These are phyloP conservation scores for Potentilla sterilis DNA, from an alignment of 306 rosid species.

Conservation along the genomic window DNA sequence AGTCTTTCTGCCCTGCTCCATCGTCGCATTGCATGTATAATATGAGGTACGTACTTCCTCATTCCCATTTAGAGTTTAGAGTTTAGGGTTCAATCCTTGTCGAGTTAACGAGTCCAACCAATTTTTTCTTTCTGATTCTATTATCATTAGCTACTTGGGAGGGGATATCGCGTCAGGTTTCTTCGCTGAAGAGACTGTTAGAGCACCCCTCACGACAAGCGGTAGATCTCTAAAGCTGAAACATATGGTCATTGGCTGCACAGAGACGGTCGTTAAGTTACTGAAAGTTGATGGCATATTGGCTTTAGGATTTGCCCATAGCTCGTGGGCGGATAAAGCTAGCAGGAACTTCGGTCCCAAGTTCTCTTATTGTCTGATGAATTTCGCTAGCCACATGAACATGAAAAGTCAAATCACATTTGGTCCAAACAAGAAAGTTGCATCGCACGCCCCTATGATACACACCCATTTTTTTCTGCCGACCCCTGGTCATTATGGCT, in stretches of 20 bases:
- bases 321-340: background rate
- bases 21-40: background rate
- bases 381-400: background rate
- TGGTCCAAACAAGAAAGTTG: background rate
- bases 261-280: background rate
- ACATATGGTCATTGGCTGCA: conserved; percentile 1
- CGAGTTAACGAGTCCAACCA: background rate
- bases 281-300: background rate
- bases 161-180: background rate
- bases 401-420: background rate
- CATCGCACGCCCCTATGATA: background rate
- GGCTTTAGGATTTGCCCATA: background rate
- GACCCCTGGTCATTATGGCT: background rate
- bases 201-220: conserved; percentile 2
- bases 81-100: background rate
- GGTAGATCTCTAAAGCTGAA: background rate
- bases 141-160: background rate
- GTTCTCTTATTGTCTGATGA: background rate
- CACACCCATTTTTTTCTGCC: background rate
- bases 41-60: background rate
- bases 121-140: background rate
- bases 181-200: background rate
- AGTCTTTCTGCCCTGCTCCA: background rate
- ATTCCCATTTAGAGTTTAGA: background rate
- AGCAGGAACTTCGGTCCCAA: background rate